Evolutionary conservation across 768 basidiomycete species (phyloP).

Genomic region (Auricularia cornea): DNA sequence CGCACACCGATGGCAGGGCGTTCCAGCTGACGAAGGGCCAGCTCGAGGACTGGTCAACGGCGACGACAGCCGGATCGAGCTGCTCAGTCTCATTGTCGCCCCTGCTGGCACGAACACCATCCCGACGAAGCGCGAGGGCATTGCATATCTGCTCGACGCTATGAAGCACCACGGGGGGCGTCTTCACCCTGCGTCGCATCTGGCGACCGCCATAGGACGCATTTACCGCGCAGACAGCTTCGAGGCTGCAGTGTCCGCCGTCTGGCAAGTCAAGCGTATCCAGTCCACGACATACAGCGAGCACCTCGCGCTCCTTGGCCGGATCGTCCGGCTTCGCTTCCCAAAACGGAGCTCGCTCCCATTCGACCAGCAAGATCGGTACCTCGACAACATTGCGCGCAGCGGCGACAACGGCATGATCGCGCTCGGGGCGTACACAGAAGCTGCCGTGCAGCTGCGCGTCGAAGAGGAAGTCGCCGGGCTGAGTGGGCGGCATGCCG

Average conservation of each 20-base stretch:
- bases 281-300: background rate
- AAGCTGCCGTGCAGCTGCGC: background rate
- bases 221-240: background rate
- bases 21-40: background rate
- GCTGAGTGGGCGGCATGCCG: background rate
- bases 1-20: background rate
- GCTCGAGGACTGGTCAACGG: background rate
- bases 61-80: background rate
- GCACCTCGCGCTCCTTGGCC: background rate
- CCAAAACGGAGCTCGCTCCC: background rate
- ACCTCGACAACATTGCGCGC: background rate
- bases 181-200: background rate
- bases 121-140: background rate
- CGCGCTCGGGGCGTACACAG: background rate
- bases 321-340: background rate
- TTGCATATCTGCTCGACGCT: background rate
- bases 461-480: background rate
- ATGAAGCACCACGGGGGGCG: background rate
- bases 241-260: background rate
- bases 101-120: background rate
- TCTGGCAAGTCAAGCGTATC: background rate
- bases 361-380: background rate
- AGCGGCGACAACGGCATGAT: background rate
- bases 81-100: background rate
- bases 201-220: background rate